Base-by-base conservation (phyloP, 2,329 filamentous ascomycete species). In the Eurotiales sp. region DNA sequence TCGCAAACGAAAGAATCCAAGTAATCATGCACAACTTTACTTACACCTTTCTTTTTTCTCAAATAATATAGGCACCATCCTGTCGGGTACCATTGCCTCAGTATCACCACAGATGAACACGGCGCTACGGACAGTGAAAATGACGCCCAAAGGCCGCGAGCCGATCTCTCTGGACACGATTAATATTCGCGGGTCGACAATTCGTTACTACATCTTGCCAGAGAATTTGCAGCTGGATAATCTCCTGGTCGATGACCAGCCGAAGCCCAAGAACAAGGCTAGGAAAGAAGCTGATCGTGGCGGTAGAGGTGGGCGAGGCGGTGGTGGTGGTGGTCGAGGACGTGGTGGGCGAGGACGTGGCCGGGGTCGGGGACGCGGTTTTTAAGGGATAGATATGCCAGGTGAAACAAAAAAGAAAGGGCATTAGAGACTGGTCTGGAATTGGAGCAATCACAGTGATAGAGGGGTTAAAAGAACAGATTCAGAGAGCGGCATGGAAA, bases 21-120 rank as follows among this genome's bases (percentile, higher is more conserved):
- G n/a, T n/a, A n/a, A n/a, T n/a, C n/a, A n/a, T n/a, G n/a, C n/a
- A n/a, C n/a, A n/a, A n/a, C n/a, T n/a, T n/a, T n/a, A n/a, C n/a
- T n/a, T n/a, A n/a, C n/a, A n/a, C n/a, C n/a, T n/a, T n/a, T n/a
- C n/a, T n/a, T n/a, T n/a, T n/a, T n/a, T n/a, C n/a, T n/a, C n/a
- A n/a, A n/a, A 37, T 29, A 22, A 8, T 21, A 25, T 29, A 95
- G 90, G 92, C 73, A 95, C 93, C 62, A 95, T 97, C 66, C 83
- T 97, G 61, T 88, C 96, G 72, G 93, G 93, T 75, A 97, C 93
- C 60, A 96, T 99, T 71, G 90, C 91, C 54, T 93, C 90, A 32
- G 91, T 99, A 64, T 93, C 91, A 6, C 93, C 95, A 10, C 89
- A 96, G 74, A 99, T 99, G 93, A 99, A 99, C 79, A 96, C 91